Base-by-base conservation (phyloP, 495 filamentous ascomycete species). In the Achaetomiella virescens region DNA sequence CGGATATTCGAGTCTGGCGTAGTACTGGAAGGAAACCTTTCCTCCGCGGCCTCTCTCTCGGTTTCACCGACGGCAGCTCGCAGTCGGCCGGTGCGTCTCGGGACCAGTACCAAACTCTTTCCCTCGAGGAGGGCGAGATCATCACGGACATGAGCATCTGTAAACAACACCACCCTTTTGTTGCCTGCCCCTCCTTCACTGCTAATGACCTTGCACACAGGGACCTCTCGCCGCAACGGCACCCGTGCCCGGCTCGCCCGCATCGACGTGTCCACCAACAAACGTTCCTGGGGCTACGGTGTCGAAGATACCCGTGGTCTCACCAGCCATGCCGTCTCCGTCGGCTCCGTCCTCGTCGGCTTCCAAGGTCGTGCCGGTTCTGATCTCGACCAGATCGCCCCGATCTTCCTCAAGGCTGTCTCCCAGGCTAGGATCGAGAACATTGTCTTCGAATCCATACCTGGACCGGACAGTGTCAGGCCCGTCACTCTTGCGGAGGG, bases 311-410 rank as follows among this genome's bases (percentile, higher is more conserved):
- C 43, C 0, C 21, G 22, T 35, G 15, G 15, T 10, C 44, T 55
- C n/a, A 27, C 33, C 21, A 22, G n/a, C 43, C 37, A 41, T 22
- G 53, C 24, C 10, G 53, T 48, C 3, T 10, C 27, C 35, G 53
- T 48, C 0, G 53, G 35, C n/a, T 55, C 53, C 6, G 21, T 55
- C 6, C 24, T 55, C 10, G 53, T 55, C 17, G 53, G 53, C 5
- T 42, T 55, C 36, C 43, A 48, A 22, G 53, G 53, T 11, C 42
- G 53, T 11, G 33, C 53, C 0, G 53, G 44, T 2, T 21, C 38
- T 22, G 43, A 31, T 3, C 36, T 55, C 22, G 43, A 55, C 44
- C 20, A 33, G 10, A 8, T 55, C 17, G 36, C 35, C 2, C 35
- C 44, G 1, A 25, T 55, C 25, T 55, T 55, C 12, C 53, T 55